A percentile compares a stretch with the other conserved stretches of the same genome.
Conservation (phyloP, 257 asterid genomes). For the Vinca minor region DNA sequence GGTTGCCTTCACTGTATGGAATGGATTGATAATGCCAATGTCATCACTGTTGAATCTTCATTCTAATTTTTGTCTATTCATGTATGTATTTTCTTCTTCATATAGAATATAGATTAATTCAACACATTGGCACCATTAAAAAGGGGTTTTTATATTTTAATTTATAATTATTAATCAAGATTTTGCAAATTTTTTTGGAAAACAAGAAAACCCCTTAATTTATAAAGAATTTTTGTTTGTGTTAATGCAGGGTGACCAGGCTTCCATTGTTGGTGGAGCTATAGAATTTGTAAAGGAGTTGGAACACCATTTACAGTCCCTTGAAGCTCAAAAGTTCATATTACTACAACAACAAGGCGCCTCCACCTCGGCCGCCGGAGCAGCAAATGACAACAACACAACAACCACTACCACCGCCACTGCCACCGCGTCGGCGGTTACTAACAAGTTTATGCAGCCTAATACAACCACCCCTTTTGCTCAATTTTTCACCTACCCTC, state of each 20-base stretch:
- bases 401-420: background rate
- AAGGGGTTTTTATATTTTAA: background rate
- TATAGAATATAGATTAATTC: too few relatives aligned
- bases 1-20: background rate
- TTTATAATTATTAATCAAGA: too few relatives aligned
- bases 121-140: too few relatives aligned
- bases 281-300: conserved; percentile 89
- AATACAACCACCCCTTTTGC: conserved; percentile 40
- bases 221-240: background rate
- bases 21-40: conserved; percentile 2
- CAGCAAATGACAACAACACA: too few relatives aligned
- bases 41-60: background rate
- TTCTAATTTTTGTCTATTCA: conserved; percentile 6
- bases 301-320: conserved; percentile 79
- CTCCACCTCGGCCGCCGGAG: too few relatives aligned
- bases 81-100: conserved; percentile 19
- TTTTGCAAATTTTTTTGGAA: too few relatives aligned
- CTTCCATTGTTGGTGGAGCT: conserved; percentile 94
- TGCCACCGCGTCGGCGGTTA: background rate
- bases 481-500: conserved; percentile 72
- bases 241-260: conserved; percentile 74
- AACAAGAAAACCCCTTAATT: background rate
- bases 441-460: background rate
- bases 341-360: conserved; percentile 27
- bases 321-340: conserved; percentile 58